Conservation (phyloP, 1,139 yeast species). For the Diutina catenulata region DNA sequence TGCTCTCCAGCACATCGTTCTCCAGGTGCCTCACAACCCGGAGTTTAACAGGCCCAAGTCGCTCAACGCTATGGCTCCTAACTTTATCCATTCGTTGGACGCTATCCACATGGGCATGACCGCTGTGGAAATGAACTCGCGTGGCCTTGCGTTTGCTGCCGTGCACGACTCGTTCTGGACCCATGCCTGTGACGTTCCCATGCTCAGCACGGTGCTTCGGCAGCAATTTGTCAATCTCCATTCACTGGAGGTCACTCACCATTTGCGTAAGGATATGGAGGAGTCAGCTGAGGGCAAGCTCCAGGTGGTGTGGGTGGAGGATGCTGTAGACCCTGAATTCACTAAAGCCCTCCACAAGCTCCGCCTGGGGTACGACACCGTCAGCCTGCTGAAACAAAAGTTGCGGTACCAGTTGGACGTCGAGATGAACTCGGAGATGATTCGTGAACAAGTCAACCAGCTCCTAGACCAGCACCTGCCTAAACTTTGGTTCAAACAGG, state of each 20-base stretch:
- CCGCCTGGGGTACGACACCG: constrained; percentile 8
- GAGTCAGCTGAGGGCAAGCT: constrained; percentile 15
- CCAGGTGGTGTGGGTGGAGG: constrained; percentile 25
- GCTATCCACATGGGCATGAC: constrained; percentile 31
- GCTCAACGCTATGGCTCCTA: constrained; percentile 31
- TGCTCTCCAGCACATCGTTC: constrained; percentile 16
- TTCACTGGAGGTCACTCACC: constrained; percentile 16
- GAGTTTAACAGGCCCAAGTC: constrained; percentile 22
- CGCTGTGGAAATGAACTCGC: constrained; percentile 14
- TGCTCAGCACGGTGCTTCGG: constrained; percentile 17
- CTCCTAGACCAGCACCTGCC: neutral
- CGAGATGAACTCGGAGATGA: constrained; percentile 8
- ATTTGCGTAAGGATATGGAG: constrained; percentile 17
- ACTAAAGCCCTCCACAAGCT: constrained; percentile 9
- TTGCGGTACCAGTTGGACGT: neutral
- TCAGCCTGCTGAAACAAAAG: neutral
- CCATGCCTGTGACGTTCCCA: constrained; percentile 20
- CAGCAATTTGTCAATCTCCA: constrained; percentile 26
- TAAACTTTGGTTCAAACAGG: constrained; percentile 6
- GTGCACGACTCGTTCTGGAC: constrained; percentile 40
- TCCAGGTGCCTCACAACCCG: constrained; percentile 12
- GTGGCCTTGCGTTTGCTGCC: constrained; percentile 21
- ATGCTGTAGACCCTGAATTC: constrained; percentile 13
- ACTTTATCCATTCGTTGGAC: constrained; percentile 34
- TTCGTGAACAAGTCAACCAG: constrained; percentile 8